phyloP scores from a whole-genome alignment of 306 rosid species.

The Rosa persica region DNA sequence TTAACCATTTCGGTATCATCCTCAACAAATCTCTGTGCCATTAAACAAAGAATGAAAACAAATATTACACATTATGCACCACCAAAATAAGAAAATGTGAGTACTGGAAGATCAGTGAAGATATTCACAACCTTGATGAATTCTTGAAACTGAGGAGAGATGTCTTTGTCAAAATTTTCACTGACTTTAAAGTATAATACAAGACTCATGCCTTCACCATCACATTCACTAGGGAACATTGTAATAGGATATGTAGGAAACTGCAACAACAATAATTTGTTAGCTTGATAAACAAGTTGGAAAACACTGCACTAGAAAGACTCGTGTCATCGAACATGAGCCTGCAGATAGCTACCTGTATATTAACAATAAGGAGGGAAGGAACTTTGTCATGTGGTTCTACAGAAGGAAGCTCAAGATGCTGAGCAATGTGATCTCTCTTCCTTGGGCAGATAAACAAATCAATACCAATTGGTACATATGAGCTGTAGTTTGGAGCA shows the following conservation, averaged over 20 bases:
- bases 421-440: constrained; percentile 80
- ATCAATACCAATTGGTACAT: constrained; percentile 82
- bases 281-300: neutral
- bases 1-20: constrained; percentile 78
- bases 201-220: constrained; percentile 95
- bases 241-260: constrained; percentile 81
- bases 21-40: constrained; percentile 61
- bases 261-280: constrained; percentile 33
- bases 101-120: neutral
- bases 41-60: constrained; percentile 6
- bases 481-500: constrained; percentile 62
- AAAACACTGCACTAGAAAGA: neutral
- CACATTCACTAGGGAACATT: constrained; percentile 65
- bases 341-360: constrained; percentile 53
- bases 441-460: constrained; percentile 62
- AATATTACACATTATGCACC: neutral
- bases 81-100: neutral
- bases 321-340: neutral
- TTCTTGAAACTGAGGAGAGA: constrained; percentile 54
- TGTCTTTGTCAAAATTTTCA: constrained; percentile 61
- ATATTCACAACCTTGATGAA: constrained; percentile 49
- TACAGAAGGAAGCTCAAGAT: constrained; percentile 75
- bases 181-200: constrained; percentile 72
- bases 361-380: constrained; percentile 75
- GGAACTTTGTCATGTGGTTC: constrained; percentile 55